Evolutionary conservation across 2,329 filamentous ascomycete genomes (phyloP), one percentile per base, ranked within the genome.

Genomic region (Coniochaeta sp.): DNA sequence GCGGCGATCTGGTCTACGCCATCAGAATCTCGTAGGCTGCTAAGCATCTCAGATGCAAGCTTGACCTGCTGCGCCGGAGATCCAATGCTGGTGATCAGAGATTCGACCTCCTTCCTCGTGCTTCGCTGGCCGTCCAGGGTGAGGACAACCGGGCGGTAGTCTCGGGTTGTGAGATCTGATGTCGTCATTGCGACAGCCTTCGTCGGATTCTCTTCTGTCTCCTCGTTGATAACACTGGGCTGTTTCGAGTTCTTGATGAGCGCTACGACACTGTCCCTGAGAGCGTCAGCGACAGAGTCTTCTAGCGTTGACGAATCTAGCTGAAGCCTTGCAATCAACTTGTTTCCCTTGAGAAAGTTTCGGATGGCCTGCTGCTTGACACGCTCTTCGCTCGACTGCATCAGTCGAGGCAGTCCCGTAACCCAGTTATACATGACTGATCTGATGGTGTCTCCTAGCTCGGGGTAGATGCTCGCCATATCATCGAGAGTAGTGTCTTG

Each of bases 311-410:
- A 79, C 0, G 88, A 89, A 59, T 87, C 83, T 26, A 88, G 79
- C 4, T 85, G 82, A 19, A 90, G 77, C 4, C 81, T 78, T 19
- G 81, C 82, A 22, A 95, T 76, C 8, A 93, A 72, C 32, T 83
- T 79, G 58, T 91, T 86, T 0, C 89, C 87, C 55, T 87, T 88
- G 16, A 88, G 84, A n/a, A 99, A 81, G 63, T 93, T 90, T 30
- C 82, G 81, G 28, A 98, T 82, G 1, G 88, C 86, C 59, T 83
- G 81, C 62, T 86, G 81, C 71, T 96, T 96, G 30, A 82, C 78
- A n/a, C 80, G 80, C 65, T 96, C 91, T 67, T 98, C 92, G 65
- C 87, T 89, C 9, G 87, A 85, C 70, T 93, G 91, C 86, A 97
- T 93, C 16, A 91, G 74, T 17, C 92, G 84, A 5, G 93, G 88